A percentile compares a stretch with the other conserved stretches of the same genome.
phyloP scores from a whole-genome alignment of 179 eudicot species.

The Gypsophila paniculata region DNA sequence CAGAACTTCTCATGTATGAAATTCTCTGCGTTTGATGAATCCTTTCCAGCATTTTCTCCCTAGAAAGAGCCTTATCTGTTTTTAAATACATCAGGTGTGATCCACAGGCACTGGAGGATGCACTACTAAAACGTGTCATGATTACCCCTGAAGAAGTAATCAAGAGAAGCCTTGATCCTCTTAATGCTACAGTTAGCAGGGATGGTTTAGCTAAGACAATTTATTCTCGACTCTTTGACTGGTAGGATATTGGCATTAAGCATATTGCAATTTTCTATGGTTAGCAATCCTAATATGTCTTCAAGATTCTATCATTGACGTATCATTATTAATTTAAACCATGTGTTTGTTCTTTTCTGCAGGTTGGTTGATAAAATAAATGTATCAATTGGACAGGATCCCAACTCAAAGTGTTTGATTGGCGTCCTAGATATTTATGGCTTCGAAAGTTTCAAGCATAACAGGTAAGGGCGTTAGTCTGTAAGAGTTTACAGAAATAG shows the following conservation, averaged over 20 bases:
- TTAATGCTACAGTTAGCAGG: slow-evolving; percentile 75
- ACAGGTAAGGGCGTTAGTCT: slow-evolving; percentile 46
- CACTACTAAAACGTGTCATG: slow-evolving; percentile 86
- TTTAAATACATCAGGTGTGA: slow-evolving; percentile 63
- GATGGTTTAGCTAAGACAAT: slow-evolving; percentile 90
- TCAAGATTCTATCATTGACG: neutral
- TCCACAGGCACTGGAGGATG: slow-evolving; percentile 77
- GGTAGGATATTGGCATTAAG: slow-evolving; percentile 40
- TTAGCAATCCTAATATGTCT: neutral
- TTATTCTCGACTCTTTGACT: slow-evolving; percentile 81
- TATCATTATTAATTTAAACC: slow-evolving; percentile 18
- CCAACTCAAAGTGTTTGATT: slow-evolving; percentile 69
- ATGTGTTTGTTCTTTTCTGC: slow-evolving; percentile 26
- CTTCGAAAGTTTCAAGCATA: slow-evolving; percentile 92
- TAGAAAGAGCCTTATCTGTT: slow-evolving; percentile 18
- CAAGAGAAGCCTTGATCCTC: slow-evolving; percentile 84
- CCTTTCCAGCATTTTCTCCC: slow-evolving; percentile 3
- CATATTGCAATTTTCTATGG: neutral
- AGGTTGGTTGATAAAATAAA: slow-evolving; percentile 96
- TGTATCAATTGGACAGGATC: slow-evolving; percentile 92
- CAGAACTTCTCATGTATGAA: slow-evolving; percentile 87
- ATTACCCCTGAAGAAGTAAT: slow-evolving; percentile 95
- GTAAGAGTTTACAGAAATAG: neutral
- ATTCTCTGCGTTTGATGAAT: slow-evolving; percentile 14
- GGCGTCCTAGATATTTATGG: slow-evolving; percentile 98